Evolutionary conservation across 2,329 filamentous ascomycete genomes (phyloP).

Genomic region (Colletotrichum sp.): DNA sequence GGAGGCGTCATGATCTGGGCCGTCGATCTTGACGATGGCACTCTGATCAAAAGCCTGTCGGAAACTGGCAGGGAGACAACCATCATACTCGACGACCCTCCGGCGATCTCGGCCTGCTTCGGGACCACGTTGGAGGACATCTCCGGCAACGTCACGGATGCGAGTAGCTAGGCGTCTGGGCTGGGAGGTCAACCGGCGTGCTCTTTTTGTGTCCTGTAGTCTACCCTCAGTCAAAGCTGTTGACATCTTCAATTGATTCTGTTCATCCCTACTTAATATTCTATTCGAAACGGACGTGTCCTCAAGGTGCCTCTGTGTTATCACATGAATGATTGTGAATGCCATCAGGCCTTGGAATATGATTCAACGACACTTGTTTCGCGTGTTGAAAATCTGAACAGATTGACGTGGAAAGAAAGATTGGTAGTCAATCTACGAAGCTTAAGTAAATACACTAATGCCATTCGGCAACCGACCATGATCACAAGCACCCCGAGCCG

Average conservation of each 20-base stretch:
- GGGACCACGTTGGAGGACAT: neutral
- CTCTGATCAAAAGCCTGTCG: conserved; percentile 11
- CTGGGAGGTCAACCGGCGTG: neutral
- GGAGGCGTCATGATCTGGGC: conserved; percentile 32
- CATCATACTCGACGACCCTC: neutral
- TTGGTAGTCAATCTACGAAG: neutral
- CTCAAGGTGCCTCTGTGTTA: neutral
- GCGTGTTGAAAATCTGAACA: neutral
- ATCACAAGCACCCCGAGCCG: neutral
- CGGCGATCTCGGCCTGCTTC: neutral
- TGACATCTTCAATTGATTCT: neutral
- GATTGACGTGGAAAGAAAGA: neutral
- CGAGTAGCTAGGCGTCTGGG: neutral
- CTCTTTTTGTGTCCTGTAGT: neutral
- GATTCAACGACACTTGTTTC: neutral
- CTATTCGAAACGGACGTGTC: neutral
- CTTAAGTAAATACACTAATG: neutral
- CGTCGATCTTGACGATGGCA: conserved; percentile 30
- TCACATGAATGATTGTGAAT: neutral
- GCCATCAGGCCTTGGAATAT: neutral
- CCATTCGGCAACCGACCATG: neutral
- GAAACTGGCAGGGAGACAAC: neutral
- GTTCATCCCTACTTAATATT: neutral
- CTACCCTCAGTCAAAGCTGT: neutral
- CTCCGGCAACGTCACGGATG: neutral